These are phyloP conservation scores for Raffaelea deltoideospora DNA, from an alignment of 2,329 filamentous ascomycete species.

Conservation along the genomic window DNA sequence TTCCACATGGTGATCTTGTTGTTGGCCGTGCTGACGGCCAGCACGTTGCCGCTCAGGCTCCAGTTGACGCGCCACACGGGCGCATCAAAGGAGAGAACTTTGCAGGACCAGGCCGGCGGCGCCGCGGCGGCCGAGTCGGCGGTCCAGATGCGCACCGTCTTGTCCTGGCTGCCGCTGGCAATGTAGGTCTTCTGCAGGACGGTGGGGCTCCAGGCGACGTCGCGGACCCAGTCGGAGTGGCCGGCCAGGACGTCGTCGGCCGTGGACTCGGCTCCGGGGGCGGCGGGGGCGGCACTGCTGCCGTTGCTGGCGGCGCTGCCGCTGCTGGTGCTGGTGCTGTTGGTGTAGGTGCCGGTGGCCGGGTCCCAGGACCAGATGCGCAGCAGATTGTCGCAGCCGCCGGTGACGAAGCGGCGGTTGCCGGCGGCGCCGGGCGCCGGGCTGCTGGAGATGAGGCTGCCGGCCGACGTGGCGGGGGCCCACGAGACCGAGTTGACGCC, in stretches of 20 bases:
- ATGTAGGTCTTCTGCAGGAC: conserved; percentile 95
- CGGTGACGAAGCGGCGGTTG: conserved; percentile 79
- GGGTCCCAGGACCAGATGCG: conserved; percentile 81
- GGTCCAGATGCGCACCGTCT: conserved; percentile 96
- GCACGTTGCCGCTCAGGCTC: conserved; percentile 91
- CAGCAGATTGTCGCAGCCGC: conserved; percentile 82
- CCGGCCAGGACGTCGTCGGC: conserved; percentile 54
- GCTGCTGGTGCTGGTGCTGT: conserved; percentile 20
- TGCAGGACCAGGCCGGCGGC: conserved; percentile 62
- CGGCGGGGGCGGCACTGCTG: background rate
- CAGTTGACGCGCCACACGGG: conserved; percentile 94
- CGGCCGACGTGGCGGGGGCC: conserved; percentile 75
- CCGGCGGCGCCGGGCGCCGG: conserved; percentile 41
- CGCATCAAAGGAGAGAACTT: conserved; percentile 74
- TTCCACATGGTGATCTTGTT: conserved; percentile 98
- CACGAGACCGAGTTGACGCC: conserved; percentile 94
- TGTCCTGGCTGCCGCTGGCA: conserved; percentile 87
- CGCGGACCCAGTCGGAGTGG: conserved; percentile 92
- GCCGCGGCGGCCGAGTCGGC: conserved; percentile 38
- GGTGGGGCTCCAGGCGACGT: conserved; percentile 93
- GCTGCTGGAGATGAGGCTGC: conserved; percentile 65
- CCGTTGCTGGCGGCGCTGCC: background rate
- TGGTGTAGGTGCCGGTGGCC: conserved; percentile 31
- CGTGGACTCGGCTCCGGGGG: conserved; percentile 48
- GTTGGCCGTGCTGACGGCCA: conserved; percentile 85